Conservation (phyloP, 305 asterid species). For the Stenogyne calaminthoides region DNA sequence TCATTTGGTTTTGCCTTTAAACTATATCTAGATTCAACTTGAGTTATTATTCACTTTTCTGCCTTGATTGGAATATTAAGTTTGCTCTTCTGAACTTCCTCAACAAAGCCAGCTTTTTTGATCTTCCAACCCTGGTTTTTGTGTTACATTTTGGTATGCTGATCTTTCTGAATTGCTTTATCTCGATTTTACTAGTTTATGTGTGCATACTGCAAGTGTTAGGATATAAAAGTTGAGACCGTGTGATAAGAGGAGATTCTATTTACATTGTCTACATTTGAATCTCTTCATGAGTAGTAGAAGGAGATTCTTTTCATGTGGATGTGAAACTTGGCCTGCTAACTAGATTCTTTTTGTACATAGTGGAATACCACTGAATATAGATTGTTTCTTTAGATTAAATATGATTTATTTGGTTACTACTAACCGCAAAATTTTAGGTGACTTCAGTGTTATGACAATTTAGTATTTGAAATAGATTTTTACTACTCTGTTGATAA, state of each 20-base stretch:
- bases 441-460: no score
- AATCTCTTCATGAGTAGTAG: neutral
- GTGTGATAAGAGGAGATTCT: neutral
- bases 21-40: constrained; percentile 23
- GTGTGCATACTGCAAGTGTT: neutral
- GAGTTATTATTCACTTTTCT: neutral
- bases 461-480: neutral
- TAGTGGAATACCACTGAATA: neutral
- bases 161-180: neutral
- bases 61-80: constrained; percentile 2
- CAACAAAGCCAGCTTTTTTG: neutral
- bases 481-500: neutral
- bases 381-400: neutral
- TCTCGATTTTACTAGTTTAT: neutral
- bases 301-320: neutral
- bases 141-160: constrained; percentile 16
- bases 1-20: constrained; percentile 6
- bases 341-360: neutral
- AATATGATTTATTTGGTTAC: neutral
- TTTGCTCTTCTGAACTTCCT: neutral
- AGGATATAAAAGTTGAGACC: neutral
- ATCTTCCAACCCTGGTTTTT: neutral
- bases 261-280: neutral
- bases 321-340: neutral
- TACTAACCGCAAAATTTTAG: no score